phyloP scores from a whole-genome alignment of 805 yeast genomes.

The Saccharomycopsis malanga region DNA sequence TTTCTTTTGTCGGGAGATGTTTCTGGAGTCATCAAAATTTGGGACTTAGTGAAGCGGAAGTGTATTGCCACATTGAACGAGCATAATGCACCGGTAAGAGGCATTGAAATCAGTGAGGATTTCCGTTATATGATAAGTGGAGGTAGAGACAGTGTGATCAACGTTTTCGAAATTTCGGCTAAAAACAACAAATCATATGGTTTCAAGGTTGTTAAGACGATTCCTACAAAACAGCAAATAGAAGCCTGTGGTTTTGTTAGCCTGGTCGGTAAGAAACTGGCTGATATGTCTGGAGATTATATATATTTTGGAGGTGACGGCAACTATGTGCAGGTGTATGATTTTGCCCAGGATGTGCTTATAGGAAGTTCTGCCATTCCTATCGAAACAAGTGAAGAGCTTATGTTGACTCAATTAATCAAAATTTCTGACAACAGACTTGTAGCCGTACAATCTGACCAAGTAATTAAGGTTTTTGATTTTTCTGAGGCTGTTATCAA shows the following conservation, averaged over 20 bases:
- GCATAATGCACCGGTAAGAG: slow-evolving; percentile 82
- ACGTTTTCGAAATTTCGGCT: slow-evolving; percentile 47
- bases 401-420: slow-evolving; percentile 42
- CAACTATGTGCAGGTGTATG: slow-evolving; percentile 63
- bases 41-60: slow-evolving; percentile 67
- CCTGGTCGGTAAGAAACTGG: slow-evolving; percentile 27
- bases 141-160: slow-evolving; percentile 79
- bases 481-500: slow-evolving; percentile 28
- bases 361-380: slow-evolving; percentile 40
- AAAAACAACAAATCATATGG: slow-evolving; percentile 24
- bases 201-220: slow-evolving; percentile 52
- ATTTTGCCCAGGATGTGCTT: slow-evolving; percentile 37
- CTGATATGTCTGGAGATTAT: background rate
- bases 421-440: slow-evolving; percentile 31
- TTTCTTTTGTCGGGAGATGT: slow-evolving; percentile 67
- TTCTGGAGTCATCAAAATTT: slow-evolving; percentile 46
- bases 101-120: slow-evolving; percentile 52
- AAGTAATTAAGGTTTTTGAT: slow-evolving; percentile 56
- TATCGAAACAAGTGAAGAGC: slow-evolving; percentile 58
- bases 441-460: slow-evolving; percentile 70
- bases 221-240: slow-evolving; percentile 67
- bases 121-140: slow-evolving; percentile 64
- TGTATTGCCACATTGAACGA: slow-evolving; percentile 58
- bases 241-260: slow-evolving; percentile 60
- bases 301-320: slow-evolving; percentile 68